Base-by-base conservation (phyloP, 495 filamentous ascomycete species). In the Penicillium ochrochloron region DNA sequence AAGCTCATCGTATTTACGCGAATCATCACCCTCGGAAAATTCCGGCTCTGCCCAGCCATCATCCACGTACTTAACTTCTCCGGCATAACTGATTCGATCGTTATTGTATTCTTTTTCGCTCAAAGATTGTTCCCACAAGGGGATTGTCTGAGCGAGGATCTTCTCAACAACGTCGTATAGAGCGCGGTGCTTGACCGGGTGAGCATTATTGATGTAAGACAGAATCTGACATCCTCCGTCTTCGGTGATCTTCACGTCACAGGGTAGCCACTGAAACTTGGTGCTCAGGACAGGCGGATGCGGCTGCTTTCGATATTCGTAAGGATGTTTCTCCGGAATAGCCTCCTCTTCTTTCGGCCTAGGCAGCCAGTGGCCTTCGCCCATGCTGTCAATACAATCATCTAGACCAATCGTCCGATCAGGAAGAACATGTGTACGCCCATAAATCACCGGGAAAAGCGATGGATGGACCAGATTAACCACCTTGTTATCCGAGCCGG, bases 381-480 rank as follows among this genome's bases (percentile, higher is more conserved):
- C 82, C 31, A 73, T 73, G 34, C 66, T 63, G 7, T 68, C 59
- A 5, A 78, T 37, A 58, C 79, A 86, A 62, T 79, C 71, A n/a
- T 80, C 62, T 2, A 85, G 62, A 0, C 73, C 72, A 14, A 84
- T 74, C 3, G 61, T 65, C 7, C 70, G 70, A 27, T 73, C 71
- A 1, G 68, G 69, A 6, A 89, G 71, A 5, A 83, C 78, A 12
- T 77, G 75, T 0, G 82, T 83, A 17, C 70, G 75, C 1, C 86
- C 86, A 58, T 85, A 87, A 3, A 86, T 61, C 0, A 90, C 64
- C 3, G 88, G 87, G 59, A 80, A 90, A 6, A 89, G 71, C 0
- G 85, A 88, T 0, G 87, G 87, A 65, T 89, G 82, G 12, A 90
- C 82, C 2, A 90, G 71, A 66, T 90, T 78, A 1, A 89, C 75